phyloP scores from a whole-genome alignment of 1,139 yeast genomes.

The Pichia terricola region DNA sequence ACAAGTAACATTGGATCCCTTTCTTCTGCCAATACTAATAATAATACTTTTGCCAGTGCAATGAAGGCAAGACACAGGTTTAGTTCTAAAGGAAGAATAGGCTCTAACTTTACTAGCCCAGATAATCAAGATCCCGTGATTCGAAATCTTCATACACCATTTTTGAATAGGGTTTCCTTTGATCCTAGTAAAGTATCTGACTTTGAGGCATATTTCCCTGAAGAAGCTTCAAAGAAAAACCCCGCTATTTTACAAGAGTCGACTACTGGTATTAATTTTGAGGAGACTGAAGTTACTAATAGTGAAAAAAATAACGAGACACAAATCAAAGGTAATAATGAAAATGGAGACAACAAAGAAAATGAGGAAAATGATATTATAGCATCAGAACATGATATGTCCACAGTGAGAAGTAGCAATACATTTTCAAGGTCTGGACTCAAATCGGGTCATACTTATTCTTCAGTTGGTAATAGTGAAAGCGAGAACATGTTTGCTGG shows the following conservation, averaged over 20 bases:
- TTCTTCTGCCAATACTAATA: background rate
- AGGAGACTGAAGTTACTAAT: no score
- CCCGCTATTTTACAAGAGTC: no score
- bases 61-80: slow-evolving; percentile 5
- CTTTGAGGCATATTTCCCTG: no score
- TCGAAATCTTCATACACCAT: no score
- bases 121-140: no score
- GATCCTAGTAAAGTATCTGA: no score
- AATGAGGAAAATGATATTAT: background rate
- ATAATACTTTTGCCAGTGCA: slow-evolving; percentile 8
- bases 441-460: slow-evolving; percentile 20
- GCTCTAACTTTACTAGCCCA: no score
- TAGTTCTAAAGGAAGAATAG: background rate
- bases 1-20: no score
- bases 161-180: no score
- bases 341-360: background rate
- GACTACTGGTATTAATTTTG: no score
- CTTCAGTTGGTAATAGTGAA: slow-evolving; percentile 20
- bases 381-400: slow-evolving; percentile 12
- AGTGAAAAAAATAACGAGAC: no score
- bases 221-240: no score
- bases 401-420: slow-evolving; percentile 14
- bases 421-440: slow-evolving; percentile 20
- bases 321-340: background rate
- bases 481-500: background rate